phyloP scores from a whole-genome alignment of 2,329 filamentous ascomycete species.

The Ceratocystiopsis minuta region DNA sequence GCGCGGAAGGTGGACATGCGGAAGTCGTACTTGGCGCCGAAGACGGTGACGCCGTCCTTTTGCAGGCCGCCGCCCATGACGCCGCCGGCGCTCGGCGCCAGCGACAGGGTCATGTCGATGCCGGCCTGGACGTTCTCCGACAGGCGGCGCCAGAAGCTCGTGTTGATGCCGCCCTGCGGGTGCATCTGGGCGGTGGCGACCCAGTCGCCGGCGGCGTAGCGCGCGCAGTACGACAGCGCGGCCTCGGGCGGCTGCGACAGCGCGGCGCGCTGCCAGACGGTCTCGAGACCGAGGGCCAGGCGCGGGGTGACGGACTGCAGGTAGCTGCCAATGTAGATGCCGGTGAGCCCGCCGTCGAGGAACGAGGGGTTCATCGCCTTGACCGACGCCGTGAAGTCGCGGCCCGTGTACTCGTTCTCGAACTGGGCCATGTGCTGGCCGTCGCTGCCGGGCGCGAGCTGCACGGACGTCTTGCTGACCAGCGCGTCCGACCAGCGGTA shows the following conservation, averaged over 20 bases:
- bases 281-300: conserved; percentile 76
- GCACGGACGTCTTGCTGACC: conserved; percentile 73
- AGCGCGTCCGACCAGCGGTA: conserved; percentile 64
- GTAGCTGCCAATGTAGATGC: conserved; percentile 91
- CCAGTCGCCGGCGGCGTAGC: conserved; percentile 87
- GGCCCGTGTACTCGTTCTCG: conserved; percentile 87
- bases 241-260: conserved; percentile 80
- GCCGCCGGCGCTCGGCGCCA: conserved; percentile 41
- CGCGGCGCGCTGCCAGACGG: conserved; percentile 78
- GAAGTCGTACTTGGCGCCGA: conserved; percentile 98
- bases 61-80: conserved; percentile 60
- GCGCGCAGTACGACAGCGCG: conserved; percentile 71
- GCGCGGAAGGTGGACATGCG: conserved; percentile 86
- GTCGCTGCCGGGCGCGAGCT: conserved; percentile 53
- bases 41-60: conserved; percentile 77
- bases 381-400: conserved; percentile 81
- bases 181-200: conserved; percentile 80
- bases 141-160: conserved; percentile 83
- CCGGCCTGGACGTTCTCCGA: conserved; percentile 94
- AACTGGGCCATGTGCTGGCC: conserved; percentile 79
- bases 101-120: conserved; percentile 81
- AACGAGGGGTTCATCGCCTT: conserved; percentile 93
- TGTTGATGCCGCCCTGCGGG: conserved; percentile 71
- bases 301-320: conserved; percentile 80
- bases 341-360: conserved; percentile 80